Evolutionary conservation across 345 rosid genomes (phyloP), one percentile per base, ranked within the genome.

Genomic region (Pistacia integerrima): DNA sequence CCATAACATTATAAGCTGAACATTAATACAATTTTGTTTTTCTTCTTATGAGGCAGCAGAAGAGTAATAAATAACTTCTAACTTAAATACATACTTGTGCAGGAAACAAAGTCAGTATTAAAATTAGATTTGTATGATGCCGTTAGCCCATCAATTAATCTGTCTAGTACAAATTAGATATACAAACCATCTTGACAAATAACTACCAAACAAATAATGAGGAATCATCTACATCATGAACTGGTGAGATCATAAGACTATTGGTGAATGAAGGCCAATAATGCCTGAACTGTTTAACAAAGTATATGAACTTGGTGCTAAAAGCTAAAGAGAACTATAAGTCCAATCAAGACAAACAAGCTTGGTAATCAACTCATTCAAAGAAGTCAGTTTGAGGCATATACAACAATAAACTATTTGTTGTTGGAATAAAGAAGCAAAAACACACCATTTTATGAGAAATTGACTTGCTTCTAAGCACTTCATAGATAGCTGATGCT

Each of bases 381-480:
- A 58, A 72, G 41, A 10, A 6, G 46, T 41, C 17, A 8, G 18
- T 38, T 25, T 61, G 22, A 22, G 41, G 16, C 22, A 68, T 16
- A 1, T 44, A 28, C 4, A 25, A 59, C 35, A 10, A 59, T 4
- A 13, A 71, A 71, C 63, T 35, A 71, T 25, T 3, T 48, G 18
- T 14, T 9, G 5, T 3, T 14, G 22, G 17, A 44, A 76, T 0
- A 35, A 44, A 48, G 33, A 58, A 12, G n/a, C 22, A 14, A 16
- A 38, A 35, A 25, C 1, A 65, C 8, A 55, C 12, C 12, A 30
- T 36, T 59, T 35, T 3, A 1, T 59, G 4, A 48, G 10, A 55
- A 55, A 41, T 60, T n/a, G 11, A 73, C 20, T 25, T n/a, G 30
- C 41, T 41, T 65, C 20, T 22, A 65, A 73, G 68, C 59, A 44